Conservation (phyloP, 2,329 filamentous ascomycete species). For the Arthrobotrys megalospora region DNA sequence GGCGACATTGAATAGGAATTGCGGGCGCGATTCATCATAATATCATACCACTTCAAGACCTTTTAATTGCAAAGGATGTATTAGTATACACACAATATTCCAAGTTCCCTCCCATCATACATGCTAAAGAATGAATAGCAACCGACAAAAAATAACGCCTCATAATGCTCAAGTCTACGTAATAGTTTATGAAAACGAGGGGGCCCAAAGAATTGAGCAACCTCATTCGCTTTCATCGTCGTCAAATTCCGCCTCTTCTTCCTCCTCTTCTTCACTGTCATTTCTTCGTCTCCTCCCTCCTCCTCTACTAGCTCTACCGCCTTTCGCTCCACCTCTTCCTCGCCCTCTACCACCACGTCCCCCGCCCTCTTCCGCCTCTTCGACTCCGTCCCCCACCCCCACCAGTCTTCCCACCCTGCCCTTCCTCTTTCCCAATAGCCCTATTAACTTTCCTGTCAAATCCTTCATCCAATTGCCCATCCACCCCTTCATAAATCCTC, state of each 20-base stretch:
- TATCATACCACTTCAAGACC: too few relatives aligned
- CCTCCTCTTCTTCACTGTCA: conserved; percentile 33
- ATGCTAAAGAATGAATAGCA: background rate
- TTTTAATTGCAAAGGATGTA: too few relatives aligned
- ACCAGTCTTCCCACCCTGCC: background rate
- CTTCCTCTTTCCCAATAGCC: conserved; percentile 49
- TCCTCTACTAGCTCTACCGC: conserved; percentile 5
- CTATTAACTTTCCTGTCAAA: conserved; percentile 52
- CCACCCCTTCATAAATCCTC: conserved; percentile 67
- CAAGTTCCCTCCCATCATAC: too few relatives aligned
- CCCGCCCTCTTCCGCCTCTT: background rate
- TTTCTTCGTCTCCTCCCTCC: conserved; percentile 24
- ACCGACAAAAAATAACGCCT: background rate
- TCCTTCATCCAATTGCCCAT: conserved; percentile 35
- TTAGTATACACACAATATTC: too few relatives aligned
- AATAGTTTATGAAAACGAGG: background rate
- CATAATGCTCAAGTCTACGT: background rate
- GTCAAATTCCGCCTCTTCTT: conserved; percentile 20
- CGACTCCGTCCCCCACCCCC: conserved; percentile 6
- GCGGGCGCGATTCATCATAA: too few relatives aligned
- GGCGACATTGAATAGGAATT: too few relatives aligned
- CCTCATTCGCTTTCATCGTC: background rate
- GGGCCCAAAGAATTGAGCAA: background rate
- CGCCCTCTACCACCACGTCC: background rate
- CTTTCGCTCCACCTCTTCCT: background rate